A percentile compares a stretch with the other conserved stretches of the same genome.
phyloP scores from a whole-genome alignment of 805 yeast genomes.

The Candida alai region DNA sequence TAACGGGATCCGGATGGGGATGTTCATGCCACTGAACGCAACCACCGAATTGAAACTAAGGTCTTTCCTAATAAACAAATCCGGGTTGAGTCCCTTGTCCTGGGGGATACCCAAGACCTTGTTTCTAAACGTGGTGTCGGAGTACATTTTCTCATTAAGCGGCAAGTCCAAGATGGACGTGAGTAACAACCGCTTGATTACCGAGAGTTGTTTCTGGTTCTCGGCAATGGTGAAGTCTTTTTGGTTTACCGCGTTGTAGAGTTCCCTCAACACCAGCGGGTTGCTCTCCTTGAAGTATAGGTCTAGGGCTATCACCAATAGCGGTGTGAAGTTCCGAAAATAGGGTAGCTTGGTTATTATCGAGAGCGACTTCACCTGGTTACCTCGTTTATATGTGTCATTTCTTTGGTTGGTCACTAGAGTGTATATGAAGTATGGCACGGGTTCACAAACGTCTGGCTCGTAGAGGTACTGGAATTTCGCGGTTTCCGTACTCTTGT shows the following conservation, averaged over 20 bases:
- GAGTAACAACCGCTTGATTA: conserved; percentile 33
- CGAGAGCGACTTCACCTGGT: conserved; percentile 55
- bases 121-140: conserved; percentile 35
- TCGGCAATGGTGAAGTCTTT: conserved; percentile 23
- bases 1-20: conserved; percentile 43
- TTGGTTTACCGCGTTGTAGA: conserved; percentile 30
- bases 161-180: conserved; percentile 43
- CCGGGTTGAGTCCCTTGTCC: conserved; percentile 21
- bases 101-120: conserved; percentile 28
- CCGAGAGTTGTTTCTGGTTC: conserved; percentile 18
- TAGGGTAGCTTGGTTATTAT: conserved; percentile 51
- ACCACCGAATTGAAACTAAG: conserved; percentile 38
- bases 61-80: conserved; percentile 40
- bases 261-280: conserved; percentile 18
- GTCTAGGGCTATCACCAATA: conserved; percentile 51
- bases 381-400: conserved; percentile 51
- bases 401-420: conserved; percentile 48
- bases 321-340: conserved; percentile 57
- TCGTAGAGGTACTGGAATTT: conserved; percentile 36
- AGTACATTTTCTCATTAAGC: conserved; percentile 36
- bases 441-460: conserved; percentile 28
- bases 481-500: conserved; percentile 36
- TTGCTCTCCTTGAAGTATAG: conserved; percentile 32
- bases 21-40: conserved; percentile 37
- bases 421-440: conserved; percentile 52